Base-by-base conservation (phyloP, 1,139 yeast species). In the Saccharomyces uvarum region DNA sequence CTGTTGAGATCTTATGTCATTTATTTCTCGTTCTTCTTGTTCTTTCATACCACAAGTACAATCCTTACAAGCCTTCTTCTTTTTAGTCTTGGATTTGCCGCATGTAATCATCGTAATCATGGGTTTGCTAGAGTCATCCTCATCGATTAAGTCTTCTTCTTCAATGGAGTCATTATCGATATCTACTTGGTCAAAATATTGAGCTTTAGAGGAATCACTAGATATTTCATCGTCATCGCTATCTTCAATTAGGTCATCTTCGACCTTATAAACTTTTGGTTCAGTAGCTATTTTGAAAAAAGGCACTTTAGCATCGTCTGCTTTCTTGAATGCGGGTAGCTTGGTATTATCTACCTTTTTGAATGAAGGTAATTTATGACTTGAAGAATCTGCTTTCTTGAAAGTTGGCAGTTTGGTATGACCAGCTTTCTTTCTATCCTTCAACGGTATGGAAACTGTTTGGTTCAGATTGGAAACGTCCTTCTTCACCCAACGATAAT, bases 41-140 rank as follows among this genome's bases (percentile, higher is more conserved):
- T 93, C 99, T 63, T 86, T 89, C 61, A 93, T 78, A 6, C 99
- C 99, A 76, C 99, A 95, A 0, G 98, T 86, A 71, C 99, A 95
- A 72, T 93, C 97, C 73, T 90, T 93, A 75, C 99, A 95, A 0
- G 99, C 95, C 71, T 80, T 86, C 74, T 87, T 82, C 72, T 91
- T 79, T 67, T 79, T 81, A 55, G 82, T 64, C 57, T 66, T 63
- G 68, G 59, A 71, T 70, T 52, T 80, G 73, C 59, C 68, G 53
- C 73, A 71, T 49, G 76, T 72, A 33, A 75, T 69, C 56, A 76
- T 70, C 2, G 73, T 69, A 16, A 75, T 66, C 11, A 65, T 62
- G 29, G 61, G 65, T 41, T 54, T 50, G 19, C 48, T 48, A 8
- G 28, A 33, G 28, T 67, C 74, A 28, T 69, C 73, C 41, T 74